Evolutionary conservation across 139 green algal genomes (phyloP), one percentile per base, ranked within the genome.

Genomic region (Spirogloea muscicola): DNA sequence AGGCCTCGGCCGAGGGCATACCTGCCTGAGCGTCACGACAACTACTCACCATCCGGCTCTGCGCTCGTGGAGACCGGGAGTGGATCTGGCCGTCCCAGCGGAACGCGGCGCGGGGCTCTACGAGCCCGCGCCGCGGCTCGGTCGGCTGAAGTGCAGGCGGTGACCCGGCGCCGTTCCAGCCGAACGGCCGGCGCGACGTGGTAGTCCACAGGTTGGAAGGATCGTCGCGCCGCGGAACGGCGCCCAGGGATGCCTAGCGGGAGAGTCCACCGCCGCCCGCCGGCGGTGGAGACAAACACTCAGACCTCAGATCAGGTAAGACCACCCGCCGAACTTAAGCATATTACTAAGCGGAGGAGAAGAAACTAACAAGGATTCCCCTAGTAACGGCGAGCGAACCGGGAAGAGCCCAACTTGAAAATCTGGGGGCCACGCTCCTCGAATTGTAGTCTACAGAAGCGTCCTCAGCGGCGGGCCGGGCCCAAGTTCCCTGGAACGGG

Each of bases 271-370:
- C n/a, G n/a, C n/a, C n/a, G n/a, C n/a, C n/a, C n/a, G n/a, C n/a
- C n/a, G n/a, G n/a, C n/a, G n/a, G n/a, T n/a, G n/a, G n/a, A n/a
- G n/a, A n/a, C 18, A 70, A 70, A 52, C n/a, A 27, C 43, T 66
- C 66, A 21, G 87, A 91, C 87, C 87, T 93, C 84, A 93, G 86
- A 79, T 95, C 88, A 95, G 87, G 84, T 87, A 91, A 93, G 87
- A 86, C 60, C 86, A 95, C 89, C 89, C 86, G 89, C 87, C 88
- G 89, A 95, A 93, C 85, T 93, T 93, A 91, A 95, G 88, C 90
- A 95, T 93, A 93, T 95, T 88, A 92, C 85, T 95, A 91, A 90
- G 88, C 90, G 85, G 90, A 93, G 90, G 90, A 95, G 93, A 92
- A 95, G 86, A 94, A 94, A 93, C 84, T 92, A 96, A 95, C 87